These are phyloP conservation scores for Onygenales sp. DNA, from an alignment of 2,329 filamentous ascomycete species.

Conservation along the genomic window DNA sequence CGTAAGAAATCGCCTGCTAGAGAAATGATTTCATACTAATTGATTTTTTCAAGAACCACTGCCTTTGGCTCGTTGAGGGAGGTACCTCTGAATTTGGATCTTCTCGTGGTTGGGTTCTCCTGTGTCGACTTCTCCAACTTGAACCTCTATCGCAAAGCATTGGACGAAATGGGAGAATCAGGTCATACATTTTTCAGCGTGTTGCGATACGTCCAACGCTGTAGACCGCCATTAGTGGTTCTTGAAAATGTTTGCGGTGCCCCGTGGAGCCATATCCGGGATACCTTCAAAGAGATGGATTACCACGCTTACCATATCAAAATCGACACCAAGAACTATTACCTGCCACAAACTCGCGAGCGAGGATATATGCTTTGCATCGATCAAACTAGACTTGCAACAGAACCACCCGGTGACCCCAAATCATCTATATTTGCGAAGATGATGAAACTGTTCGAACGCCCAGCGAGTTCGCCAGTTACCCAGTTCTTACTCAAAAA, in stretches of 20 bases:
- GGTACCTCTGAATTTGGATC: constrained; percentile 51
- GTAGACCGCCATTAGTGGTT: constrained; percentile 54
- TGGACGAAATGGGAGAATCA: constrained; percentile 53
- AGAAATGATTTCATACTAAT: constrained; percentile 5
- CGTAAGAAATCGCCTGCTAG: constrained; percentile 33
- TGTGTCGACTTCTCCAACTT: constrained; percentile 66
- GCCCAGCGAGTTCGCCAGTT: constrained; percentile 52
- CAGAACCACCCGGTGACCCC: constrained; percentile 13
- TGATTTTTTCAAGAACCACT: constrained; percentile 42
- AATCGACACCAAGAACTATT: constrained; percentile 62
- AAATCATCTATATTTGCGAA: constrained; percentile 35
- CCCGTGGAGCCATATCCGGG: constrained; percentile 48
- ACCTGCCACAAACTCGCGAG: constrained; percentile 60
- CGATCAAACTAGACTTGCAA: constrained; percentile 23
- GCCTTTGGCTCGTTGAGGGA: constrained; percentile 52
- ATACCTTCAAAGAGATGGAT: constrained; percentile 38
- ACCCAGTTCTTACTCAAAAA: constrained; percentile 51
- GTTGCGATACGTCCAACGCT: constrained; percentile 45
- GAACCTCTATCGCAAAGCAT: constrained; percentile 47
- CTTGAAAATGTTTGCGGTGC: constrained; percentile 60
- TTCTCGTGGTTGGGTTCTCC: constrained; percentile 63
- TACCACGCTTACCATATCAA: constrained; percentile 45
- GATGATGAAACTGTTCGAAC: constrained; percentile 39
- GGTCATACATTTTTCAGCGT: constrained; percentile 55
- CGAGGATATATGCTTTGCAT: constrained; percentile 53